phyloP scores from a whole-genome alignment of 768 basidiomycete species.

The Crassisporium funariophilum region DNA sequence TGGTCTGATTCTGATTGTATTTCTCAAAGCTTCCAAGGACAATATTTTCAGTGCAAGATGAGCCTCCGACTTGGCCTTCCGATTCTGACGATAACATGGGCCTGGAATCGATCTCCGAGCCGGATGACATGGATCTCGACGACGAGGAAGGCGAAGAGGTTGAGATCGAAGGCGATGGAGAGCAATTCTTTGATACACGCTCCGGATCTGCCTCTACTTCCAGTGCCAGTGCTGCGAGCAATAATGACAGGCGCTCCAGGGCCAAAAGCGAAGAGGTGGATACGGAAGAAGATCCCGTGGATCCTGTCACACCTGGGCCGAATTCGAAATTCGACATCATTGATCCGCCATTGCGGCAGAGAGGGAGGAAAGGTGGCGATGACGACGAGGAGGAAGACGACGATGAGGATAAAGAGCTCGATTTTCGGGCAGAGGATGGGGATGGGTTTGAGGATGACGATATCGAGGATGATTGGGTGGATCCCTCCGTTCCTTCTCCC shows the following conservation, averaged over 20 bases:
- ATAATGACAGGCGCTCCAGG: slow-evolving; percentile 33
- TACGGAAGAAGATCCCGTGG: slow-evolving; percentile 73
- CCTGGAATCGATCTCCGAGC: slow-evolving; percentile 82
- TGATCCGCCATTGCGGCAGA: slow-evolving; percentile 21
- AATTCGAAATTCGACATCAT: slow-evolving; percentile 41
- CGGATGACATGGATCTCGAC: slow-evolving; percentile 61
- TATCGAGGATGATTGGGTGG: slow-evolving; percentile 69
- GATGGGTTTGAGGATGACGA: slow-evolving; percentile 47
- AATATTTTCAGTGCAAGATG: slow-evolving; percentile 87
- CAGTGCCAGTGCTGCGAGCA: slow-evolving; percentile 33
- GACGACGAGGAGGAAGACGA: slow-evolving; percentile 8
- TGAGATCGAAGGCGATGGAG: slow-evolving; percentile 41
- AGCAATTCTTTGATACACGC: slow-evolving; percentile 57
- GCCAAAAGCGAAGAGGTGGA: slow-evolving; percentile 58
- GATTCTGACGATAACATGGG: slow-evolving; percentile 79
- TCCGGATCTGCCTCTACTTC: slow-evolving; percentile 43
- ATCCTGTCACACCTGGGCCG: slow-evolving; percentile 70
- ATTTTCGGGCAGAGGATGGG: slow-evolving; percentile 25
- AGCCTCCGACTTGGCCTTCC: slow-evolving; percentile 81
- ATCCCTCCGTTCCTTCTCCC: slow-evolving; percentile 53
- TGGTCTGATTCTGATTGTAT: slow-evolving; percentile 9
- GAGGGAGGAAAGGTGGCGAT: slow-evolving; percentile 27
- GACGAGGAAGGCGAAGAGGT: slow-evolving; percentile 40
- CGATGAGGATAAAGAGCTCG: slow-evolving; percentile 23
- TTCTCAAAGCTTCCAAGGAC: slow-evolving; percentile 54